phyloP scores from a whole-genome alignment of 2,329 filamentous ascomycete species.

The Seiridium cupressi region DNA sequence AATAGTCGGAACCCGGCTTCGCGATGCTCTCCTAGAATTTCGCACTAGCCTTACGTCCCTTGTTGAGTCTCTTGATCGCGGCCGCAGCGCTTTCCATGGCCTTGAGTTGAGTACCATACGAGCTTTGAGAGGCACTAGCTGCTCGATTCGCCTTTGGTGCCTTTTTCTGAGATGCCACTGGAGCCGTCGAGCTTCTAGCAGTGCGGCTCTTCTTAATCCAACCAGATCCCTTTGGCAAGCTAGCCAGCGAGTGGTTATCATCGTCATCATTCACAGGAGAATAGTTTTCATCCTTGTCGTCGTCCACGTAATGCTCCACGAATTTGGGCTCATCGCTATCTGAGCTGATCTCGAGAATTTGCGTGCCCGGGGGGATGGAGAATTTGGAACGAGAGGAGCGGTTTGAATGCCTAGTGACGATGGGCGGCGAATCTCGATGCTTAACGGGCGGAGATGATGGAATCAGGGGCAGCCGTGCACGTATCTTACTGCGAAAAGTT shows the following conservation, averaged over 20 bases:
- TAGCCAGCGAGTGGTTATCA: conserved; percentile 26
- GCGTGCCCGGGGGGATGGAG: conserved; percentile 31
- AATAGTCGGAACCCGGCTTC: background rate
- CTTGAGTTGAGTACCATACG: background rate
- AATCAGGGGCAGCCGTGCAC: background rate
- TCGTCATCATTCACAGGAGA: conserved; percentile 32
- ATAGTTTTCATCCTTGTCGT: conserved; percentile 35
- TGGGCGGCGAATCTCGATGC: background rate
- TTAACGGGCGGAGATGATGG: background rate
- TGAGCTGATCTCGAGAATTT: conserved; percentile 35
- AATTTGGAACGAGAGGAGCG: conserved; percentile 19
- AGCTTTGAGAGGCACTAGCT: conserved; percentile 1
- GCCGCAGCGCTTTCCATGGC: conserved; percentile 6
- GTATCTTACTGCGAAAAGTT: background rate
- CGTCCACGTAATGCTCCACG: conserved; percentile 35
- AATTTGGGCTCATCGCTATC: conserved; percentile 27
- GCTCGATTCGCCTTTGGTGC: background rate
- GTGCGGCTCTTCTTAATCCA: conserved; percentile 22
- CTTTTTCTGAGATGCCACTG: background rate
- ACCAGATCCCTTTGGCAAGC: conserved; percentile 15
- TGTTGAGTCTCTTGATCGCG: conserved; percentile 4
- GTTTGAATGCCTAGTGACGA: background rate
- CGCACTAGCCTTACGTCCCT: background rate
- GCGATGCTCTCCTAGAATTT: conserved; percentile 3
- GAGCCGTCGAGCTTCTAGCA: conserved; percentile 13